Evolutionary conservation across 495 filamentous ascomycete species (phyloP), one percentile per base, ranked within the genome.

Genomic region (Neurospora pannonica): DNA sequence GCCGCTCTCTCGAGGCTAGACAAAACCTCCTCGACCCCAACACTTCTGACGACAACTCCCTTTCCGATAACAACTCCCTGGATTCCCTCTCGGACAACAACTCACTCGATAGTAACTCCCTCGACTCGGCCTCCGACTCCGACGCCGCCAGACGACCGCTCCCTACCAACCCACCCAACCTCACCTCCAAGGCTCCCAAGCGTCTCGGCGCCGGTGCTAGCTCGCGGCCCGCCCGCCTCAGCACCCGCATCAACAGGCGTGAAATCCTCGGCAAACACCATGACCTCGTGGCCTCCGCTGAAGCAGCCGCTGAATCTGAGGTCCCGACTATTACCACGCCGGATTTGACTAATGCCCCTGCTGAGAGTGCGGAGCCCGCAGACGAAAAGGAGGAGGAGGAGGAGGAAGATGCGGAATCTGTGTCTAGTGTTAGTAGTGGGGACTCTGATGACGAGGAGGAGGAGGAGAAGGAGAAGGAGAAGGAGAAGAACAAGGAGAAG

Each of bases 401-500:
- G 17, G 43, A 48, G 0, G 9, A 62, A 17, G 54, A 62, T 17
- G 54, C 62, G 28, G 10, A 28, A 4, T 38, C 71, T 4, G 75
- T 62, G 11, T 62, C 54, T 3, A 31, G 54, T 8, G 21, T 62
- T 1, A 31, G 54, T 17, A 62, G 54, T 31, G 42, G 7, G 43
- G 43, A 69, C 0, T 39, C 72, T 11, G 75, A 54, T 28, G 72
- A 74, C 11, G 71, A 73, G 5, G 70, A 72, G 24, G 74, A 70
- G 0, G 67, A 70, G 2, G 69, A 73, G 38, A 60, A 11, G 85
- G 80, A 85, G 36, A 82, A 40, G 88, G 92, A 76, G 81, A 75
- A 9, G 90, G 31, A 36, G 13, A 13, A n/a, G n/a, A n/a, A n/a
- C n/a, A 82, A 40, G 88, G 92, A 76, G 81, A 75, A 9, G 90